Evolutionary conservation across 1,284 basidiomycete genomes (phyloP).

Genomic region (Coniophora puteana): DNA sequence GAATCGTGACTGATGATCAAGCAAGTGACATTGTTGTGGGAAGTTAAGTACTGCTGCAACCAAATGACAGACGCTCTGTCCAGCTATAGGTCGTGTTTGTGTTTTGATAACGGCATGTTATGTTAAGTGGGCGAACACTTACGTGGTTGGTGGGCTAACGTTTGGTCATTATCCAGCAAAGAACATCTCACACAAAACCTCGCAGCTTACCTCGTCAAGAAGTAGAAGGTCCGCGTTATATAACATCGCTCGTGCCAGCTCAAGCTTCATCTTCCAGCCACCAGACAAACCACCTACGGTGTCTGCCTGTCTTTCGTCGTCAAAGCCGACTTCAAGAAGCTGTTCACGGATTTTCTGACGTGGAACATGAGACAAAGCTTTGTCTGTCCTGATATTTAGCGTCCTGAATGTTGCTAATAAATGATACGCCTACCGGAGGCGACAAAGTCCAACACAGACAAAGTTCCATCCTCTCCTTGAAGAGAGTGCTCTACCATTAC

Average conservation of each 20-base stretch:
- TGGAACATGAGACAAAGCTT: constrained; percentile 53
- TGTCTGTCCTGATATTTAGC: constrained; percentile 38
- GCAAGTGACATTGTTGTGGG: constrained; percentile 84
- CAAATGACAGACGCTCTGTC: constrained; percentile 90
- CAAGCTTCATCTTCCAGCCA: constrained; percentile 99
- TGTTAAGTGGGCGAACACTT: constrained; percentile 28
- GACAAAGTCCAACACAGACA: constrained; percentile 87
- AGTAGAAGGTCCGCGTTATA: constrained; percentile 94
- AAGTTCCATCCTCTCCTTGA: constrained; percentile 86
- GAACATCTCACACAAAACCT: too few species aligned
- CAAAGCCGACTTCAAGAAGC: constrained; percentile 88
- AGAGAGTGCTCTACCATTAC: constrained; percentile 97
- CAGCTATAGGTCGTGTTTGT: constrained; percentile 45
- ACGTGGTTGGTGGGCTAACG: constrained; percentile 89
- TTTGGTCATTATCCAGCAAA: constrained; percentile 11
- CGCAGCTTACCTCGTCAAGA: constrained; percentile 76
- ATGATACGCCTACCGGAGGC: constrained; percentile 56
- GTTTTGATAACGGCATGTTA: constrained; percentile 11
- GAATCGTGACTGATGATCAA: constrained; percentile 98
- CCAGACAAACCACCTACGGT: constrained; percentile 90
- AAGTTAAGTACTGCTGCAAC: constrained; percentile 88
- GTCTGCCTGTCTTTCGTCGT: constrained; percentile 82
- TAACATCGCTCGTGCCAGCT: constrained; percentile 90
- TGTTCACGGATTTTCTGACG: constrained; percentile 74
- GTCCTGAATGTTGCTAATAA: constrained; percentile 3